Percentiles rank a stretch among this genome's conserved stretches.
These are phyloP conservation scores for Wickerhamiella shivajii DNA, from an alignment of 805 yeast genomes.

Conservation along the genomic window DNA sequence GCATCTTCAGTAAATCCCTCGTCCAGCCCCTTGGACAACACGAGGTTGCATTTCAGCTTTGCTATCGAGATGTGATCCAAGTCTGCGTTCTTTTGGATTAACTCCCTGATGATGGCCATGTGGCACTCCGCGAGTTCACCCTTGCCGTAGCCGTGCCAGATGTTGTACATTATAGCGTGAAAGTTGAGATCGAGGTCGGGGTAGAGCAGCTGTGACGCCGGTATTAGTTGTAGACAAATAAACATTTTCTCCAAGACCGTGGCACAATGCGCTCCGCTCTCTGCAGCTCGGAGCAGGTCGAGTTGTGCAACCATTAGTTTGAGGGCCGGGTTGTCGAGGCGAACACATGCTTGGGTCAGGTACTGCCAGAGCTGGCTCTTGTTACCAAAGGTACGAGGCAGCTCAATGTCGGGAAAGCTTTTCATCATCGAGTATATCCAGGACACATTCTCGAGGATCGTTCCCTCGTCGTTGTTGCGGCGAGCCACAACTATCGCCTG, in stretches of 20 bases:
- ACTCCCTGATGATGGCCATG: too few species aligned
- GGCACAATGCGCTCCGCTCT: conserved; percentile 34
- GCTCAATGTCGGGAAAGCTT: neutral
- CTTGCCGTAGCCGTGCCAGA: too few species aligned
- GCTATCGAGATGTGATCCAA: too few species aligned
- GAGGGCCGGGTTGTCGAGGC: neutral
- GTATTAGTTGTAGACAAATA: neutral
- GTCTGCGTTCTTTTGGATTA: too few species aligned
- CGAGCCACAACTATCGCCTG: conserved; percentile 83
- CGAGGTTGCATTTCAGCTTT: too few species aligned
- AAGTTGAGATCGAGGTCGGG: neutral
- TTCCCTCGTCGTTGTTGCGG: conserved; percentile 48
- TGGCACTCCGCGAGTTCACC: neutral
- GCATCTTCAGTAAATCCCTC: too few species aligned
- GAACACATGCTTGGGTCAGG: neutral
- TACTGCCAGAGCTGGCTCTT: neutral
- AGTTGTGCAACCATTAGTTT: neutral
- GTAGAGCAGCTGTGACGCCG: neutral
- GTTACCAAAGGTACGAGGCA: neutral
- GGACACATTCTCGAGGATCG: neutral
- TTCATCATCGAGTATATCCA: neutral
- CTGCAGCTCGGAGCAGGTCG: conserved; percentile 30
- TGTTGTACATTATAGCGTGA: too few species aligned
- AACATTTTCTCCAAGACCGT: neutral
- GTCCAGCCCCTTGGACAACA: too few species aligned